phyloP scores from a whole-genome alignment of 2,329 filamentous ascomycete species.

The Zymoseptoria tritici region DNA sequence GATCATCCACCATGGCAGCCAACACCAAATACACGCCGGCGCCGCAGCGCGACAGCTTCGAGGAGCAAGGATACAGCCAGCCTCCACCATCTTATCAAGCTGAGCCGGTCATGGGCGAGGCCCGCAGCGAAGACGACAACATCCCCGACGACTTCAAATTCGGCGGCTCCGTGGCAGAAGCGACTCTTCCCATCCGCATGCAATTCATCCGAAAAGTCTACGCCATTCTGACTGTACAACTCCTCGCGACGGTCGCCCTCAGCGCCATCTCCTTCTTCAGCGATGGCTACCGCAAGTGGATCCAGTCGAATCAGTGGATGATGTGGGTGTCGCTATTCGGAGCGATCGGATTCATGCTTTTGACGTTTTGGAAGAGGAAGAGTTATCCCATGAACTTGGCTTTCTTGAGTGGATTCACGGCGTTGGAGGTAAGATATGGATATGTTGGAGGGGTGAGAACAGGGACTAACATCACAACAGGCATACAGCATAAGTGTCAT shows the following conservation, averaged over 20 bases:
- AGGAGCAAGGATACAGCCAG: constrained; percentile 59
- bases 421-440: constrained; percentile 52
- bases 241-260: constrained; percentile 73
- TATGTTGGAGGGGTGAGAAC: background rate
- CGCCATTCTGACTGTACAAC: constrained; percentile 90
- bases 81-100: constrained; percentile 66
- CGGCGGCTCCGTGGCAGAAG: constrained; percentile 86
- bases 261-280: constrained; percentile 83
- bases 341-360: constrained; percentile 72
- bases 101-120: constrained; percentile 53
- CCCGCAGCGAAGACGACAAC: constrained; percentile 79
- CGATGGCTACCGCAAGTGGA: constrained; percentile 71
- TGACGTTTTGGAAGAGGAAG: constrained; percentile 79
- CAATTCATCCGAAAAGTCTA: constrained; percentile 81
- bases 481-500: constrained; percentile 91
- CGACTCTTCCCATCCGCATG: constrained; percentile 82
- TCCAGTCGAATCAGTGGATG: constrained; percentile 73
- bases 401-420: constrained; percentile 84
- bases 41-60: constrained; percentile 78
- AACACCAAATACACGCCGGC: constrained; percentile 77
- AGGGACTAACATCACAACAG: constrained; percentile 3
- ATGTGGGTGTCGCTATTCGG: constrained; percentile 84
- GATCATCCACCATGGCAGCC: constrained; percentile 52
- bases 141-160: constrained; percentile 99
- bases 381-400: constrained; percentile 72